Evolutionary conservation across 2,329 filamentous ascomycete species (phyloP).

Genomic region (Fusarium sp.): DNA sequence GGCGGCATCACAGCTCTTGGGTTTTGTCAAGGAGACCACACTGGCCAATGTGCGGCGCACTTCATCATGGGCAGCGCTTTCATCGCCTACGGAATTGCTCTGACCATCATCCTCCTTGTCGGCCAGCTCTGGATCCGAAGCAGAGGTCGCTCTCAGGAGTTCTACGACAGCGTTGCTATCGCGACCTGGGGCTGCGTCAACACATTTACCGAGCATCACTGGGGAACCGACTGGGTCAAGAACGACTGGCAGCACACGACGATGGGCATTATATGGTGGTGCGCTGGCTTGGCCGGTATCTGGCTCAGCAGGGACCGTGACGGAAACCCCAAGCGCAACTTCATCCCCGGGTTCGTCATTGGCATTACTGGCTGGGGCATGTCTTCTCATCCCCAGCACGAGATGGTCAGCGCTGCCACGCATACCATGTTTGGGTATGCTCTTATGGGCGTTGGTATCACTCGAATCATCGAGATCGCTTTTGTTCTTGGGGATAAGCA

Average conservation of each 20-base stretch:
- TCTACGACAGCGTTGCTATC: constrained; percentile 92
- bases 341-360: constrained; percentile 91
- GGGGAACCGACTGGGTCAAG: constrained; percentile 87
- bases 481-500: constrained; percentile 82
- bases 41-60: constrained; percentile 92
- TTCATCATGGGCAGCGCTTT: constrained; percentile 99
- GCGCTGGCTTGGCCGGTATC: constrained; percentile 86
- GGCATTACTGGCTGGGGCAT: constrained; percentile 94
- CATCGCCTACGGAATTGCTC: constrained; percentile 88
- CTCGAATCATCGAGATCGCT: constrained; percentile 88
- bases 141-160: constrained; percentile 90
- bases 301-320: constrained; percentile 89
- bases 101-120: constrained; percentile 86
- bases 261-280: constrained; percentile 99
- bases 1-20: constrained; percentile 91
- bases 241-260: constrained; percentile 98
- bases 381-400: constrained; percentile 86
- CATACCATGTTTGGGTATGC: constrained; percentile 94
- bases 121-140: constrained; percentile 87
- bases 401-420: constrained; percentile 86
- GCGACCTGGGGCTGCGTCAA: constrained; percentile 97
- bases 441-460: constrained; percentile 86
- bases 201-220: constrained; percentile 96
- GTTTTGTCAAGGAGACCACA: constrained; percentile 90
- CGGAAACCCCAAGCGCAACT: constrained; percentile 88